A percentile compares a stretch with the other conserved stretches of the same genome.
These are phyloP conservation scores for Phytophthora podocarpi DNA, from an alignment of 352 stramenopile species.

Conservation along the genomic window DNA sequence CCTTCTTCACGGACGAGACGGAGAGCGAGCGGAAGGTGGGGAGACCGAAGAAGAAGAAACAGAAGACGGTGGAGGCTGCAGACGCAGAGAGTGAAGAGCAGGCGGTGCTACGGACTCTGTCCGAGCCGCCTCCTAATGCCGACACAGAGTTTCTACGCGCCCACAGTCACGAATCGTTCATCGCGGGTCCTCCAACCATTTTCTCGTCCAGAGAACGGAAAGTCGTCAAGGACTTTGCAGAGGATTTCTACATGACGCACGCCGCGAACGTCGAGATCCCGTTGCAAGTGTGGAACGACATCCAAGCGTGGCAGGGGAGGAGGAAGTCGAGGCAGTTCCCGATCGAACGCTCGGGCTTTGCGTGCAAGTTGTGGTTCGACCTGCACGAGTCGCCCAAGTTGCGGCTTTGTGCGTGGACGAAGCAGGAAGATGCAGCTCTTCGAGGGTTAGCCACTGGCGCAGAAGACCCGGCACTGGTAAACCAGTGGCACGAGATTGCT, in stretches of 20 bases:
- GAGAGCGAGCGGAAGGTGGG: constrained; percentile 22
- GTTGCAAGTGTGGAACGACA: constrained; percentile 55
- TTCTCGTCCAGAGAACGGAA: constrained; percentile 69
- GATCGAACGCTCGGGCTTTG: constrained; percentile 68
- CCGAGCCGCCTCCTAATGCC: constrained; percentile 52
- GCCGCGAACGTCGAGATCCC: constrained; percentile 27
- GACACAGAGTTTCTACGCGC: constrained; percentile 57
- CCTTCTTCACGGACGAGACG: constrained; percentile 66
- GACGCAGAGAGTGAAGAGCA: constrained; percentile 6
- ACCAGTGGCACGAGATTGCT: constrained; percentile 58
- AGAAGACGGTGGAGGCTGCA: constrained; percentile 7
- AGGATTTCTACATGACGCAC: constrained; percentile 31
- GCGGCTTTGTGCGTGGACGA: constrained; percentile 60
- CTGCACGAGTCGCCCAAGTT: constrained; percentile 65
- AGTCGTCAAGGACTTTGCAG: constrained; percentile 55
- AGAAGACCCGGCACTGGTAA: constrained; percentile 44
- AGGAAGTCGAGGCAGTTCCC: constrained; percentile 32
- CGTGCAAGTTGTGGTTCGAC: constrained; percentile 78
- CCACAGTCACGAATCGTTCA: constrained; percentile 67
- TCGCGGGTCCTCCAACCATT: constrained; percentile 45
- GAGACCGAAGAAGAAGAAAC: constrained; percentile 38
- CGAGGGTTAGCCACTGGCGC: constrained; percentile 45
- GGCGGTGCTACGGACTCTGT: constrained; percentile 1
- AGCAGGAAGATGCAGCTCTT: constrained; percentile 53
- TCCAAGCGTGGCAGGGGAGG: constrained; percentile 39